These are phyloP conservation scores for Fusarium incarnatum DNA, from an alignment of 2,329 filamentous ascomycete species.

Conservation along the genomic window DNA sequence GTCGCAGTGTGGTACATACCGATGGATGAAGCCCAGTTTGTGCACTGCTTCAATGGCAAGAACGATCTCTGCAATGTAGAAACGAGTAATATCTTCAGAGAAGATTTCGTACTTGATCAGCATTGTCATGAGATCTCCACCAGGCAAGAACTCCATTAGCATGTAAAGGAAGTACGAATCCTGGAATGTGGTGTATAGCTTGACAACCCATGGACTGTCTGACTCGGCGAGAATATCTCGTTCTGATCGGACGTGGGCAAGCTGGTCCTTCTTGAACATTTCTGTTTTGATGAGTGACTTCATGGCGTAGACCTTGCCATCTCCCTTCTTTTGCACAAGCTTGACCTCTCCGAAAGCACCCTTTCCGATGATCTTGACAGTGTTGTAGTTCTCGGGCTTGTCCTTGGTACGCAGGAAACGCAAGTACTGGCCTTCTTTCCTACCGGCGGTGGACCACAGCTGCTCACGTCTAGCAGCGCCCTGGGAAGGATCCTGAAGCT, in stretches of 20 bases:
- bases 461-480: conserved; percentile 82
- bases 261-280: conserved; percentile 99
- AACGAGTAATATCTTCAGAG: conserved; percentile 96
- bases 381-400: conserved; percentile 92
- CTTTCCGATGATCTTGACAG: conserved; percentile 98
- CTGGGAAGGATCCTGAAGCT: conserved; percentile 81
- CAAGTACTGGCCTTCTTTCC: conserved; percentile 91
- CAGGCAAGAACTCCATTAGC: conserved; percentile 98
- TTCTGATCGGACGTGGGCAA: conserved; percentile 96
- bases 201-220: conserved; percentile 99
- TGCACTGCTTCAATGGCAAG: conserved; percentile 99
- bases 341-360: conserved; percentile 99
- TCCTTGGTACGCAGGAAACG: conserved; percentile 95
- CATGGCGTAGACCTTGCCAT: conserved; percentile 97
- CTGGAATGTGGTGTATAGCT: conserved; percentile 98
- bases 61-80: conserved; percentile 99
- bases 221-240: conserved; percentile 98
- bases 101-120: conserved; percentile 99
- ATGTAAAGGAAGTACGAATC: conserved; percentile 97
- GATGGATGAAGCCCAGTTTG: conserved; percentile 97
- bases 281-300: conserved; percentile 99
- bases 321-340: conserved; percentile 94
- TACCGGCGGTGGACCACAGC: conserved; percentile 85
- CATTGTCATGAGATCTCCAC: conserved; percentile 99
- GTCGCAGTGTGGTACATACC: conserved; percentile 67